Evolutionary conservation across 1,139 yeast species (phyloP).

Genomic region (Suhomyces bokatorum): DNA sequence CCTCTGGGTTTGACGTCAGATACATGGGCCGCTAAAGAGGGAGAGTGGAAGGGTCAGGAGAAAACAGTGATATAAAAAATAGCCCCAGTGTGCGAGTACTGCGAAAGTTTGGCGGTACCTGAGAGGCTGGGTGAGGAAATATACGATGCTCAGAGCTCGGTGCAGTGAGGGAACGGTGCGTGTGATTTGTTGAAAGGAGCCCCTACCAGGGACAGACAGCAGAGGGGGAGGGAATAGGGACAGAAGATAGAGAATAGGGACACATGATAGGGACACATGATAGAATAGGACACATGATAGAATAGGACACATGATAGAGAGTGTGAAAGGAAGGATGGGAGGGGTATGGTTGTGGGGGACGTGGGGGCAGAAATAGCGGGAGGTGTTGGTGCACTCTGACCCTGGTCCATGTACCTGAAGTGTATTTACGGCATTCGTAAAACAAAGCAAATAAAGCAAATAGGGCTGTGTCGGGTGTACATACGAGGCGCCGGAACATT

Average conservation of each 20-base stretch:
- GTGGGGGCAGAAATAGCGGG: too few species aligned
- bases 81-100: slow-evolving; percentile 5
- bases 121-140: slow-evolving; percentile 12
- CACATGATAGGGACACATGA: not conserved
- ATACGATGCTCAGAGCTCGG: slow-evolving; percentile 12
- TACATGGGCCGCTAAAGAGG: slow-evolving; percentile 5
- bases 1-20: slow-evolving; percentile 9
- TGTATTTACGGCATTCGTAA: slow-evolving; percentile 12
- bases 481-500: slow-evolving; percentile 11
- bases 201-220: not conserved
- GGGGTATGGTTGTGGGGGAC: not conserved
- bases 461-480: slow-evolving; percentile 12
- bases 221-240: not conserved
- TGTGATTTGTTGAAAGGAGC: slow-evolving; percentile 4
- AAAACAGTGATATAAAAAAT: slow-evolving; percentile 7
- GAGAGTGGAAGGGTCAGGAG: slow-evolving; percentile 1
- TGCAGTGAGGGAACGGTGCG: slow-evolving; percentile 7
- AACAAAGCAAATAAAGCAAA: slow-evolving; percentile 3
- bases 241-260: not conserved
- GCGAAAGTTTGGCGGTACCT: slow-evolving; percentile 10
- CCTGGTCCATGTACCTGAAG: not conserved
- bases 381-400: too few species aligned
- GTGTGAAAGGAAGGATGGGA: too few species aligned
- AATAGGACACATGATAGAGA: not conserved
- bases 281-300: too few species aligned